These are phyloP conservation scores for Globisporangium carolinianum DNA, from an alignment of 352 stramenopile species.

Conservation along the genomic window DNA sequence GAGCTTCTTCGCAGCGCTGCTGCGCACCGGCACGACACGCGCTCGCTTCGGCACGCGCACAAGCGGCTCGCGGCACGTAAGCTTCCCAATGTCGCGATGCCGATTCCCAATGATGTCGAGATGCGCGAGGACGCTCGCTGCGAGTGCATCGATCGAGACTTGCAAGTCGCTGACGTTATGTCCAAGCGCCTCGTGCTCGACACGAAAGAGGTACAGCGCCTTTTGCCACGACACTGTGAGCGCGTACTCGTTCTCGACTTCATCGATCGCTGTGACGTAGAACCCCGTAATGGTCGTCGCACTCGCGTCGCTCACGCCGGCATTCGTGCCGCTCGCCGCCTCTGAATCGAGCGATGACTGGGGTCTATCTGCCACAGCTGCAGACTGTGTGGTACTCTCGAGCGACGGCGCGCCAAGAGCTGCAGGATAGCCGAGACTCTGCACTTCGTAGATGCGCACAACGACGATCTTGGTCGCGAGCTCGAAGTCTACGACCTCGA, in stretches of 20 bases:
- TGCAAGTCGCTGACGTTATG: neutral
- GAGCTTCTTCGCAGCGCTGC: conserved; percentile 27
- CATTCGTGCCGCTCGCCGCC: neutral
- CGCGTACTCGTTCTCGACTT: conserved; percentile 61
- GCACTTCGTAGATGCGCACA: conserved; percentile 30
- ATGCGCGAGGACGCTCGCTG: conserved; percentile 38
- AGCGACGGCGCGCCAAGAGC: neutral
- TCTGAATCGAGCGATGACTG: neutral
- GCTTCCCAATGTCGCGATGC: conserved; percentile 51
- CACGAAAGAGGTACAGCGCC: conserved; percentile 33
- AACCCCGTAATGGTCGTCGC: conserved; percentile 19
- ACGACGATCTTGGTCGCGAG: conserved; percentile 27
- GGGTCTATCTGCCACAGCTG: neutral
- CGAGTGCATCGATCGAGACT: conserved; percentile 25
- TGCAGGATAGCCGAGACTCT: conserved; percentile 3
- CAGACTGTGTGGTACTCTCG: neutral
- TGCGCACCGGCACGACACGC: conserved; percentile 21
- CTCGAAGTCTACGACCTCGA: conserved; percentile 25
- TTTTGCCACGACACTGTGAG: conserved; percentile 42
- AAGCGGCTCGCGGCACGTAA: conserved; percentile 45
- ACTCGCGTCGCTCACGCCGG: neutral
- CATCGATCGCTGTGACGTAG: conserved; percentile 46
- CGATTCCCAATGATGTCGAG: conserved; percentile 66
- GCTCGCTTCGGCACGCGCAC: conserved; percentile 31
- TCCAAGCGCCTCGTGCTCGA: conserved; percentile 13